A percentile compares a stretch with the other conserved stretches of the same genome.
Conservation (phyloP, 225 moss, liverwort and hornwort genomes). For the Ulota crispa region DNA sequence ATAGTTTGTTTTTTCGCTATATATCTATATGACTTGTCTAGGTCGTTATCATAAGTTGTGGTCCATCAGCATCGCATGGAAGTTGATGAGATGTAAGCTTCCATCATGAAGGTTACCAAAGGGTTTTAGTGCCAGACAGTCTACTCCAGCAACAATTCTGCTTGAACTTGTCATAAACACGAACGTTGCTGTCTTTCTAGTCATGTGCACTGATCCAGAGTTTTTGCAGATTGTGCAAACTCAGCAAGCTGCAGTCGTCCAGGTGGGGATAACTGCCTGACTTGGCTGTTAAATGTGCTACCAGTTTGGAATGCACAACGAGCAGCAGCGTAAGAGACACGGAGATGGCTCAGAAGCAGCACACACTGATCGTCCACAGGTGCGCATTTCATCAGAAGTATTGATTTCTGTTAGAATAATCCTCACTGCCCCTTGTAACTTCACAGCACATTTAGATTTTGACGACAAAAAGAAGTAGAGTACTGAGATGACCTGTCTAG, state of each 20-base stretch:
- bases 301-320: neutral
- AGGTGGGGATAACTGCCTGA: neutral
- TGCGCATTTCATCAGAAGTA: constrained; percentile 2
- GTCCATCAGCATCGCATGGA: constrained; percentile 13
- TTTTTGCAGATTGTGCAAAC: constrained; percentile 11
- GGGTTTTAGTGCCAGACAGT: constrained; percentile 14
- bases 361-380: constrained; percentile 9
- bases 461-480: constrained; percentile 8
- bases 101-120: constrained; percentile 21
- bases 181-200: neutral
- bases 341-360: constrained; percentile 16
- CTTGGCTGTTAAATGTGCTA: neutral
- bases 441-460: neutral
- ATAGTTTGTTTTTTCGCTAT: neutral
- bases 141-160: neutral
- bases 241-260: neutral
- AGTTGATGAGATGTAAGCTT: constrained; percentile 22
- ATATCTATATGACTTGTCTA: constrained; percentile 20
- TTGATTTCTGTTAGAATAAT: neutral
- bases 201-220: neutral
- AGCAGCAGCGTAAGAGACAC: neutral
- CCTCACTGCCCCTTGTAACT: too few relatives aligned
- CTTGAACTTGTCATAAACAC: neutral
- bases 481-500: neutral
- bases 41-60: constrained; percentile 19